phyloP scores from a whole-genome alignment of 345 rosid species.

The Turritis glabra region DNA sequence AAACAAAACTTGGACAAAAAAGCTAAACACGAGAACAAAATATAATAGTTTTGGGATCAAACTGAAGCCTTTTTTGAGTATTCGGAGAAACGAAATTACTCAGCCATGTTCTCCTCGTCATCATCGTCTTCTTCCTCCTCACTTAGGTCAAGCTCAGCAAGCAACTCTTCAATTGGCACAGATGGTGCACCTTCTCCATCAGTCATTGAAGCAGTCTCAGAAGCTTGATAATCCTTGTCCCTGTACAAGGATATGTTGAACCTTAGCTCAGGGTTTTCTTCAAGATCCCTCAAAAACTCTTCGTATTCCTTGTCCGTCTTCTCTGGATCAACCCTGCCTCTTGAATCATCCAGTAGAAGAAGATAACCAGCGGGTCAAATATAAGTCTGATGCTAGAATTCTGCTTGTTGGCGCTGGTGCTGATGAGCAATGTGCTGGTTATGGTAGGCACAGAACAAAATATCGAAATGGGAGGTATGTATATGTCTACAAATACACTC shows the following conservation, averaged over 20 bases:
- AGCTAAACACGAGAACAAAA: background rate
- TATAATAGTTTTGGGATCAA: background rate
- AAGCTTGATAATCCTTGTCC: slow-evolving; percentile 55
- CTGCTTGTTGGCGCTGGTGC: slow-evolving; percentile 95
- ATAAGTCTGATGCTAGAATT: slow-evolving; percentile 68
- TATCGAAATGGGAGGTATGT: slow-evolving; percentile 81
- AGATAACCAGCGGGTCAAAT: slow-evolving; percentile 41
- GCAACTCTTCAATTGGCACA: slow-evolving; percentile 54
- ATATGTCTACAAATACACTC: background rate
- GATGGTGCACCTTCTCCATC: slow-evolving; percentile 59
- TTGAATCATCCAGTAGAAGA: slow-evolving; percentile 46
- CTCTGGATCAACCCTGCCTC: slow-evolving; percentile 47
- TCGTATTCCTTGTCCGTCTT: slow-evolving; percentile 50
- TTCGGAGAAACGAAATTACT: slow-evolving; percentile 17
- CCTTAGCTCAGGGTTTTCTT: slow-evolving; percentile 60
- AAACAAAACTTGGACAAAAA: background rate
- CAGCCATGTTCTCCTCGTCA: slow-evolving; percentile 34
- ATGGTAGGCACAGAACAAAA: slow-evolving; percentile 89
- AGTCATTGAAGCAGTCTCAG: slow-evolving; percentile 54
- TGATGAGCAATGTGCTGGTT: slow-evolving; percentile 99
- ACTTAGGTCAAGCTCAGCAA: slow-evolving; percentile 55
- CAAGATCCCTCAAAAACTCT: slow-evolving; percentile 59
- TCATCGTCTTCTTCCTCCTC: slow-evolving; percentile 37
- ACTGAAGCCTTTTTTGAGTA: background rate
- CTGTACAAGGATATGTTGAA: slow-evolving; percentile 52